Conservation (phyloP, 75 land plant species). For the Isoetes taiwanensis region DNA sequence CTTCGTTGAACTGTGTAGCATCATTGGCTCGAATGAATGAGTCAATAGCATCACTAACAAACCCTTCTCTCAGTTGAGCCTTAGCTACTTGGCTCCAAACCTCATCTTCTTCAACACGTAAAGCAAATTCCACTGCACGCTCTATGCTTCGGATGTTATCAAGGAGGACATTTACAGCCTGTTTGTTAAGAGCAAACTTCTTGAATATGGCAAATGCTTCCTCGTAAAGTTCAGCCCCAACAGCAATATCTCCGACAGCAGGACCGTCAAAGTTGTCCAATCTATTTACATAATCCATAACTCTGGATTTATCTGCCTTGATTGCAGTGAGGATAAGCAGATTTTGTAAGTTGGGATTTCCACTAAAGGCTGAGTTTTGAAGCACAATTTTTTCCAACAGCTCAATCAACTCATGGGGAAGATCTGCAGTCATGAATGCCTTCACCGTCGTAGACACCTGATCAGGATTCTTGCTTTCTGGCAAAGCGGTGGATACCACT, state of each 20-base stretch:
- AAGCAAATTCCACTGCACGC: slow-evolving; percentile 94
- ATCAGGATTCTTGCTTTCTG: slow-evolving; percentile 98
- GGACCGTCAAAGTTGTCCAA: slow-evolving; percentile 98
- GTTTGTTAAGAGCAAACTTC: slow-evolving; percentile 90
- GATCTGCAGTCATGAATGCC: slow-evolving; percentile 99
- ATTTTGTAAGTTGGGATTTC: slow-evolving; percentile 90
- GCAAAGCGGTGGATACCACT: slow-evolving; percentile 96
- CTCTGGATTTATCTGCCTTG: slow-evolving; percentile 87
- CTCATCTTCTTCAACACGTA: slow-evolving; percentile 96
- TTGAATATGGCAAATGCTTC: slow-evolving; percentile 97
- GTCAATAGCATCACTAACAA: slow-evolving; percentile 98
- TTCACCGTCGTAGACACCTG: slow-evolving; percentile 98
- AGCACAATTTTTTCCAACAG: slow-evolving; percentile 96
- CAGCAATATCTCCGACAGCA: slow-evolving; percentile 97
- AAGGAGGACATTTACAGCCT: slow-evolving; percentile 89
- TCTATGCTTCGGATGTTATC: slow-evolving; percentile 90
- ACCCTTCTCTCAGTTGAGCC: slow-evolving; percentile 88
- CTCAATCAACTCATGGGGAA: slow-evolving; percentile 97
- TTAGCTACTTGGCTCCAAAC: slow-evolving; percentile 99
- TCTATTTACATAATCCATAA: slow-evolving; percentile 93
- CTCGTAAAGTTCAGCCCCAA: slow-evolving; percentile 83
- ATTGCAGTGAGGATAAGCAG: slow-evolving; percentile 91
- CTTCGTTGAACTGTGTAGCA: slow-evolving; percentile 82
- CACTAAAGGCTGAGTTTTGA: slow-evolving; percentile 98
- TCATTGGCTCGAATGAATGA: slow-evolving; percentile 96